Evolutionary conservation across 140 eudicot genomes (phyloP).

Genomic region (Senecio squalidus): DNA sequence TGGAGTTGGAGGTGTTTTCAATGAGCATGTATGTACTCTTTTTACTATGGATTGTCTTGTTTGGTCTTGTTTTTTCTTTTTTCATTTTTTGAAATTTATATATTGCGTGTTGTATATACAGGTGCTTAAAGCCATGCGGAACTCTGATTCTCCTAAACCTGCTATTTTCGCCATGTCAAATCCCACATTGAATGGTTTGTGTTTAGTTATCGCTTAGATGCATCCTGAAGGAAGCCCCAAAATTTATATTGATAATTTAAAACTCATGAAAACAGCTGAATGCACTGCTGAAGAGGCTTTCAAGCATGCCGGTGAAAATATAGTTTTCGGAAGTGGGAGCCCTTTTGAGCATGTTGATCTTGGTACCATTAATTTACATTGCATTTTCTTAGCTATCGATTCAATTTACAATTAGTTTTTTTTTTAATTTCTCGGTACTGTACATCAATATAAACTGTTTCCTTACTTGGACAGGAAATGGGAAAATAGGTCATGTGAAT

Average conservation of each 20-base stretch:
- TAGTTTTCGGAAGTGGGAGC: constrained; percentile 96
- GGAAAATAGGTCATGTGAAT: constrained; percentile 91
- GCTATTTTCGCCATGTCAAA: constrained; percentile 98
- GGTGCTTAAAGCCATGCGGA: constrained; percentile 93
- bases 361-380: constrained; percentile 34
- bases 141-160: constrained; percentile 76
- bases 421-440: not conserved
- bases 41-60: not conserved
- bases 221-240: constrained; percentile 9
- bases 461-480: constrained; percentile 61
- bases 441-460: not conserved
- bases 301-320: constrained; percentile 86
- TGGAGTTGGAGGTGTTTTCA: constrained; percentile 94
- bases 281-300: constrained; percentile 93
- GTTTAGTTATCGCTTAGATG: constrained; percentile 13
- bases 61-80: not conserved
- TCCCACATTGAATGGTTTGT: constrained; percentile 90
- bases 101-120: constrained; percentile 21
- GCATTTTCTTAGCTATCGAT: not conserved
- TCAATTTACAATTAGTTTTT: not conserved
- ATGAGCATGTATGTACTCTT: constrained; percentile 60
- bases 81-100: not conserved
- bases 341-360: constrained; percentile 86
- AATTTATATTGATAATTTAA: constrained; percentile 8
- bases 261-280: constrained; percentile 69